Evolutionary conservation across 2,329 filamentous ascomycete genomes (phyloP).

Genomic region (Penicillium fuscoglaucum): DNA sequence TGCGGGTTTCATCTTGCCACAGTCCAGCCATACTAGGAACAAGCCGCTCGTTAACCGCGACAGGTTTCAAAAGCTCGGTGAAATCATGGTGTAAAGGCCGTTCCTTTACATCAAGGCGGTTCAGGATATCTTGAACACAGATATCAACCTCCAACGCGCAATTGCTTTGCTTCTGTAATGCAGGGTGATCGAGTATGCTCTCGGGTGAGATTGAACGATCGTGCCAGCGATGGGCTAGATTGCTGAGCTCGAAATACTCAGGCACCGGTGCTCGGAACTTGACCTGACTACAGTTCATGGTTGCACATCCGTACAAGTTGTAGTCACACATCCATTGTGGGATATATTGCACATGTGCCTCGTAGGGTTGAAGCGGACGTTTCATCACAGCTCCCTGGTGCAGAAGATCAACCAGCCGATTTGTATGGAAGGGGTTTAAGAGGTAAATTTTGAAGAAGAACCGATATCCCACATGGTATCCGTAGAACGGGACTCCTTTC

Average conservation of each 20-base stretch:
- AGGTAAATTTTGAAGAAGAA: conserved; percentile 95
- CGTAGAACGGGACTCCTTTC: conserved; percentile 94
- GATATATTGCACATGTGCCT: conserved; percentile 88
- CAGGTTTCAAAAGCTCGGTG: conserved; percentile 66
- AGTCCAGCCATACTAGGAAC: conserved; percentile 92
- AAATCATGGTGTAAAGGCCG: conserved; percentile 87
- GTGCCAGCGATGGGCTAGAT: conserved; percentile 73
- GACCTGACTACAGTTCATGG: conserved; percentile 71
- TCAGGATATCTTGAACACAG: conserved; percentile 82
- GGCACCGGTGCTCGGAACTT: conserved; percentile 77
- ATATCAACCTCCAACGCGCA: conserved; percentile 90
- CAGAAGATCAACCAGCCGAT: conserved; percentile 80
- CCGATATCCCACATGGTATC: conserved; percentile 87
- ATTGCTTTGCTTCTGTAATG: conserved; percentile 76
- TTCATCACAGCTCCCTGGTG: conserved; percentile 87
- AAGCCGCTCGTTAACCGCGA: conserved; percentile 70
- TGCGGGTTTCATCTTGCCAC: conserved; percentile 85
- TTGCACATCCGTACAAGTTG: conserved; percentile 92
- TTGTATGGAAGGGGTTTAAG: conserved; percentile 82
- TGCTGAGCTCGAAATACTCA: conserved; percentile 62
- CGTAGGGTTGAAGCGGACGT: conserved; percentile 82
- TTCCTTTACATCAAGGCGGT: conserved; percentile 72
- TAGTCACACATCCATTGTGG: conserved; percentile 99
- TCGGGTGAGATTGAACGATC: conserved; percentile 65
- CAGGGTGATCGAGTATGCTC: conserved; percentile 61